These are phyloP conservation scores for Lycium barbarum DNA, from an alignment of 257 asterid species.

Conservation along the genomic window DNA sequence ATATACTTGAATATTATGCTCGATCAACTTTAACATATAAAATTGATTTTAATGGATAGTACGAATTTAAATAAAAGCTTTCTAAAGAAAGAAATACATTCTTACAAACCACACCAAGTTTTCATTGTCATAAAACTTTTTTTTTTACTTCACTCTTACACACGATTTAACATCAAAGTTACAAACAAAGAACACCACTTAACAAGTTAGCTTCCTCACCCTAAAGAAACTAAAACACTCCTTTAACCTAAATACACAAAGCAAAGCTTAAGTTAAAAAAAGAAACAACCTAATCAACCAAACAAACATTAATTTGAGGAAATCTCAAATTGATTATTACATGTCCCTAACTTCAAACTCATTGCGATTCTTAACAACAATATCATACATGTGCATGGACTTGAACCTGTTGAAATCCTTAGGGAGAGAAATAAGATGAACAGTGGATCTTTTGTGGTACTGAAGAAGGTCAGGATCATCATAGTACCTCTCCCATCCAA, in stretches of 20 bases:
- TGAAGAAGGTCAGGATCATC: constrained; percentile 59
- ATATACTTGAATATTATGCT: background rate
- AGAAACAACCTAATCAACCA: background rate
- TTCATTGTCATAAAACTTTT: constrained; percentile 5
- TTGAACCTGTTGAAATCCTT: constrained; percentile 54
- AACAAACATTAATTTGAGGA: constrained; percentile 3
- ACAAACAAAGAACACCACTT: background rate
- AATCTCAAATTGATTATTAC: constrained; percentile 13
- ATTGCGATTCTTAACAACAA: constrained; percentile 51
- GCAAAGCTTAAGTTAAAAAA: constrained; percentile 5
- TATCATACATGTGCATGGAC: constrained; percentile 53
- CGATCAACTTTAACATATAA: constrained; percentile 7
- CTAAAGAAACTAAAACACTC: background rate
- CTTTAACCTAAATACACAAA: constrained; percentile 7
- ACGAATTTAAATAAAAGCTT: background rate
- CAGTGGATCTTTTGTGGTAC: constrained; percentile 54
- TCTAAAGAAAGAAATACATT: background rate
- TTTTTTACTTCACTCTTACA: background rate
- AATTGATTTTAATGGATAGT: background rate
- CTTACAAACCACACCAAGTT: constrained; percentile 6
- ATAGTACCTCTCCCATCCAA: constrained; percentile 62
- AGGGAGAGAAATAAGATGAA: constrained; percentile 60
- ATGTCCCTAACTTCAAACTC: constrained; percentile 51
- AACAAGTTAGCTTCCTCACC: constrained; percentile 13
- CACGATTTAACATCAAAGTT: background rate